A percentile compares a stretch with the other conserved stretches of the same genome.
These are phyloP conservation scores for Suillus clintonianus DNA, from an alignment of 768 basidiomycete genomes.

Conservation along the genomic window DNA sequence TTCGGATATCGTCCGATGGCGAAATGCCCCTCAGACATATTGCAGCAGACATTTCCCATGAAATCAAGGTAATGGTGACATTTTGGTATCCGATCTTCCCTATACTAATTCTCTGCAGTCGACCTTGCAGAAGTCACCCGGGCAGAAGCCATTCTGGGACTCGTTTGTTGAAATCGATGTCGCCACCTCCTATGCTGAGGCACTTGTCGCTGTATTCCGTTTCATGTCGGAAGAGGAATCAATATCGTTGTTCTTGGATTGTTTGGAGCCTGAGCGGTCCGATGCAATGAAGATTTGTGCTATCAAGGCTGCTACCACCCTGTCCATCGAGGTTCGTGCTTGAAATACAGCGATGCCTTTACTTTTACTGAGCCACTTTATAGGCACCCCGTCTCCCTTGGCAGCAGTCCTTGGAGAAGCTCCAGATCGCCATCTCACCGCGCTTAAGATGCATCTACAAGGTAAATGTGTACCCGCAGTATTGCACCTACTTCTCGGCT, in stretches of 20 bases:
- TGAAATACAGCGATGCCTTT: neutral
- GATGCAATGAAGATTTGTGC: conserved; percentile 81
- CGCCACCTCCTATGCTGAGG: conserved; percentile 74
- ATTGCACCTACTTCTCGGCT: neutral
- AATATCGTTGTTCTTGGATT: conserved; percentile 58
- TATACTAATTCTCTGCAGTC: conserved; percentile 12
- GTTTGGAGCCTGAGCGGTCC: conserved; percentile 75
- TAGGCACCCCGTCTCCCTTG: conserved; percentile 57
- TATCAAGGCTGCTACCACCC: conserved; percentile 69
- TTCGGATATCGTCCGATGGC: conserved; percentile 55
- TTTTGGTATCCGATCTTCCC: conserved; percentile 14
- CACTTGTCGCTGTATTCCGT: conserved; percentile 70
- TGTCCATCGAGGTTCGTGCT: conserved; percentile 61
- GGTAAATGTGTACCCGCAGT: conserved; percentile 36
- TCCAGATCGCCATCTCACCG: conserved; percentile 45
- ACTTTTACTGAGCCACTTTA: conserved; percentile 8
- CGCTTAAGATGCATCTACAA: conserved; percentile 59
- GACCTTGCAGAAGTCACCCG: conserved; percentile 24
- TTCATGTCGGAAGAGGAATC: conserved; percentile 67
- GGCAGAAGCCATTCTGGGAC: conserved; percentile 73
- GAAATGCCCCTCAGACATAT: conserved; percentile 67
- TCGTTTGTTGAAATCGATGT: conserved; percentile 69
- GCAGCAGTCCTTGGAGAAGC: conserved; percentile 53
- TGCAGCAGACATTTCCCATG: conserved; percentile 74
- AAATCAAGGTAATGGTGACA: conserved; percentile 60